Percentiles rank a stretch among this genome's conserved stretches.
phyloP scores from a whole-genome alignment of 331 rosid species.

The Saraca asoca region DNA sequence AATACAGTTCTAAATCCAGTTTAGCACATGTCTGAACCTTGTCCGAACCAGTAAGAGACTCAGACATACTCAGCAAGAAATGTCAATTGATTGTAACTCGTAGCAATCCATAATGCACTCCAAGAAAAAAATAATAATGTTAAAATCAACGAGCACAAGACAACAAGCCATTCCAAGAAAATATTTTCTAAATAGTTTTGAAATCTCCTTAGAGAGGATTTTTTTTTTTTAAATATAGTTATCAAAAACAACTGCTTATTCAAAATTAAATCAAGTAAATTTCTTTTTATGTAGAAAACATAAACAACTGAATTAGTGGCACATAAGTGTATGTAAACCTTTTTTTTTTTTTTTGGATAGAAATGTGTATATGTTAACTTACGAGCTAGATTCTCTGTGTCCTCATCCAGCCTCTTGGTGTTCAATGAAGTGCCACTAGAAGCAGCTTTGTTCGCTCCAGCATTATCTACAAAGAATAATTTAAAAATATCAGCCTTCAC shows the following conservation, averaged over 20 bases:
- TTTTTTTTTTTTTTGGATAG: too few species aligned
- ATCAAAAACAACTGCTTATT: too few species aligned
- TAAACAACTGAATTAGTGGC: not conserved
- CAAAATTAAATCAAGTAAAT: not conserved
- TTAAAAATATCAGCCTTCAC: conserved; percentile 19
- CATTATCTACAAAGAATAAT: conserved; percentile 53
- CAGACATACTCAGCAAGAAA: too few species aligned
- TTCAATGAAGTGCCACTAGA: conserved; percentile 78
- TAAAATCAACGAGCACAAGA: too few species aligned
- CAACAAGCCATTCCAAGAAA: not conserved
- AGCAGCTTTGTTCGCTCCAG: conserved; percentile 79
- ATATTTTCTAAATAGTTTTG: not conserved
- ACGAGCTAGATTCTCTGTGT: conserved; percentile 82
- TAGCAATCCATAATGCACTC: too few species aligned
- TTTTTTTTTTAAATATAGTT: not conserved
- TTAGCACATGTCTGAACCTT: conserved; percentile 9
- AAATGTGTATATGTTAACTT: conserved; percentile 36
- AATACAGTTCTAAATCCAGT: not conserved
- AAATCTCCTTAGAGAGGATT: not conserved
- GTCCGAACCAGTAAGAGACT: not conserved
- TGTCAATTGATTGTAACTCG: too few species aligned
- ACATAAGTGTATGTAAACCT: not conserved
- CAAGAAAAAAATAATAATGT: too few species aligned
- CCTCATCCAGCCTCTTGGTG: conserved; percentile 87
- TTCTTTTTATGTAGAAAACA: conserved; percentile 11